Evolutionary conservation across 1,284 basidiomycete genomes (phyloP).

Genomic region (Calocybe gambosa): DNA sequence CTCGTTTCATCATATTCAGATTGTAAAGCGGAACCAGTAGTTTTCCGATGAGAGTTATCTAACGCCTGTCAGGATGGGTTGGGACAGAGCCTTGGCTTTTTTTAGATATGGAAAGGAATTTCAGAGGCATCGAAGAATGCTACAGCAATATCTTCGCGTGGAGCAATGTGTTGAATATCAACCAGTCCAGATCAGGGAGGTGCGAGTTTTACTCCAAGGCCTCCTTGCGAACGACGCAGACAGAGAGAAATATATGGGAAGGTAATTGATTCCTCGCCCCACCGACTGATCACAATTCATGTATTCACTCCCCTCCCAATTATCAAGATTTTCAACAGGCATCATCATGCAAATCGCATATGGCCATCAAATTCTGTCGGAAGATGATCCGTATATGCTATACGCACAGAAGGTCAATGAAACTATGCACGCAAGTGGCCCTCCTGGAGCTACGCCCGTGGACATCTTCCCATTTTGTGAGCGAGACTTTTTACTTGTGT

Average conservation of each 20-base stretch:
- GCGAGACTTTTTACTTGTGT: too few species aligned
- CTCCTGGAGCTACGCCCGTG: conserved; percentile 17
- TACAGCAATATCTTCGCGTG: conserved; percentile 15
- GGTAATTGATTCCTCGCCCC: too few species aligned
- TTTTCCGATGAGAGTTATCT: background rate
- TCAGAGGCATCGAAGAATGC: conserved; percentile 14
- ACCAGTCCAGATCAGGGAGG: conserved; percentile 14
- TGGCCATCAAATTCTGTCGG: conserved; percentile 18
- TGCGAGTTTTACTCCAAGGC: conserved; percentile 15
- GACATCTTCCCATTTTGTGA: conserved; percentile 19
- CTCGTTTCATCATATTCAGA: conserved; percentile 13
- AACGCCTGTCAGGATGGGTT: conserved; percentile 15
- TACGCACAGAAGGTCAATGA: conserved; percentile 8
- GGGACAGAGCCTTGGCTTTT: conserved; percentile 10
- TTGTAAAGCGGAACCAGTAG: conserved; percentile 6
- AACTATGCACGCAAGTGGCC: conserved; percentile 11
- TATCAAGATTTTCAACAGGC: conserved; percentile 16
- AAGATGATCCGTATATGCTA: conserved; percentile 18
- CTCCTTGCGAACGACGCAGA: conserved; percentile 8
- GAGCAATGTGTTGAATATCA: conserved; percentile 13
- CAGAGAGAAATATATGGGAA: conserved; percentile 11
- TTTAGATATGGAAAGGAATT: conserved; percentile 18
- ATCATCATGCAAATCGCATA: conserved; percentile 18
- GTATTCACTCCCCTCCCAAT: background rate
- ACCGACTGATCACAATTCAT: too few species aligned